phyloP scores from a whole-genome alignment of 345 rosid species.

The Populus tremula region DNA sequence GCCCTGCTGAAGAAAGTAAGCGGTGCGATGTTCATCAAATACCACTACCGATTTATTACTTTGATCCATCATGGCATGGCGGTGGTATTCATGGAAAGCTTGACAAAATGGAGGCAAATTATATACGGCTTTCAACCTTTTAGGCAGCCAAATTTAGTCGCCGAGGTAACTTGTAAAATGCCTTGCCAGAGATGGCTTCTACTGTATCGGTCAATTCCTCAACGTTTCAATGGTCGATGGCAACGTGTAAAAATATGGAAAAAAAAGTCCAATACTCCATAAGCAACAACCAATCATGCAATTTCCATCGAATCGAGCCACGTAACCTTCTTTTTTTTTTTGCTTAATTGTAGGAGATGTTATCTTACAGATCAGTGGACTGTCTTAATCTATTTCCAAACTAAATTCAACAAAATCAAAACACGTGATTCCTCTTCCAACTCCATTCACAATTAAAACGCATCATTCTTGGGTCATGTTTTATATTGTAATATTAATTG shows the following conservation, averaged over 20 bases:
- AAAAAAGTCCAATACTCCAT: too few relatives aligned
- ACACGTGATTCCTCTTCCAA: not conserved
- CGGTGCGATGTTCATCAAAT: not conserved
- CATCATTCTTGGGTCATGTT: not conserved
- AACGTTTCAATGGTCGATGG: not conserved
- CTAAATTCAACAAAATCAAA: not conserved
- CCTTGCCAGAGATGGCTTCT: not conserved
- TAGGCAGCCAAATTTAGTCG: not conserved
- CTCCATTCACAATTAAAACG: not conserved
- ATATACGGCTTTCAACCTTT: not conserved
- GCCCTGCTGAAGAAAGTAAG: too few relatives aligned
- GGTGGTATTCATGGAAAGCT: not conserved
- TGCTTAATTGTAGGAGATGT: not conserved
- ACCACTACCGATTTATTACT: not conserved
- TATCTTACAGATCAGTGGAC: not conserved
- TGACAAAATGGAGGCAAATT: not conserved
- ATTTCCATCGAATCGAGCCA: too few relatives aligned
- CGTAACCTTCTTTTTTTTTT: too few relatives aligned
- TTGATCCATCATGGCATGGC: too few relatives aligned
- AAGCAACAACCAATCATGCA: not conserved
- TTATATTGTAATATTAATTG: too few relatives aligned
- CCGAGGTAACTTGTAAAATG: not conserved
- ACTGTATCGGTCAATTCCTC: not conserved
- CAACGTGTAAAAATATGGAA: too few relatives aligned
- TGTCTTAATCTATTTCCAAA: not conserved